Base-by-base conservation (phyloP, 805 yeast species). In the Zygosaccharomyces bailii region DNA sequence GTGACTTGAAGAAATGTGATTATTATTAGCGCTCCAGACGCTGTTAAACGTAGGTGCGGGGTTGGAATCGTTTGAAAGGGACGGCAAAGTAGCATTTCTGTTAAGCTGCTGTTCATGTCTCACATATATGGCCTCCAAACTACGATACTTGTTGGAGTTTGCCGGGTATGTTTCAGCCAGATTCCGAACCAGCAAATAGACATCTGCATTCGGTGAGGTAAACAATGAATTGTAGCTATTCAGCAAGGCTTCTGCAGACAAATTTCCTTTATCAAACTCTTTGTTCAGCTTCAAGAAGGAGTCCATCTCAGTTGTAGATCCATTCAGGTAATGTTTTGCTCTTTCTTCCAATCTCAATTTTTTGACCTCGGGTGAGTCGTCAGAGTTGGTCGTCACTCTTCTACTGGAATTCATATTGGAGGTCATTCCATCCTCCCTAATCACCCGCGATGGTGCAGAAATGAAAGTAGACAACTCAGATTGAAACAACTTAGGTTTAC, bases 241-340 rank as follows among this genome's bases (percentile, higher is more conserved):
- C 11, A 77, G 56, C 19, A 86, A 60, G 8, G 75, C 79, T 3
- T 59, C 50, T 0, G 83, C 81, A 4, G 73, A 61, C 1, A 84
- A 52, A 16, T 68, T 65, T 32, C 71, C 72, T 21, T 72, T 61
- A 30, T 71, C 70, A 57, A 68, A 86, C 8, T 66, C 58, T 14
- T 66, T 66, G 55, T 82, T 84, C 10, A 77, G 48, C 1, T 65
- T 61, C 19, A 65, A 59, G 60, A 87, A 88, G 41, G 67, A 57
- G 6, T 69, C 68, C 50, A 81, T 70, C 6, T 69, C 69, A 5
- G 65, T 61, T 9, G 62, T 61, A 21, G 80, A 72, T 52, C 82
- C 79, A 41, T 78, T 72, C 42, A 86, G 65, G 59, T 87, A 86
- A 61, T 85, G 89, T 59, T 83, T 81, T 1, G 96, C 96, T 57